These are phyloP conservation scores for Elsinoe necatrix DNA, from an alignment of 2,329 filamentous ascomycete species.

Conservation along the genomic window DNA sequence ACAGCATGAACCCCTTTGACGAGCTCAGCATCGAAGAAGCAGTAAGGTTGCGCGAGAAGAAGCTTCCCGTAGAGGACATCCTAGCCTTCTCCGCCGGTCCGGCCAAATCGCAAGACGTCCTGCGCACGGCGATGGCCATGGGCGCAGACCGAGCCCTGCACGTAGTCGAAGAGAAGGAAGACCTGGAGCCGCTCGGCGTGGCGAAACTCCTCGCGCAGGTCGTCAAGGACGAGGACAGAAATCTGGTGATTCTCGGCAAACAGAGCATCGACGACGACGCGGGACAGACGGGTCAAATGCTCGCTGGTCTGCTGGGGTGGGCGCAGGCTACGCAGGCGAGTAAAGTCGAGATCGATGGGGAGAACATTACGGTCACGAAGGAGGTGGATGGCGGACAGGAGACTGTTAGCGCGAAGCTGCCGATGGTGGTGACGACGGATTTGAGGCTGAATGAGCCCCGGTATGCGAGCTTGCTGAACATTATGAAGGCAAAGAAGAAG, in stretches of 20 bases:
- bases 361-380: slow-evolving; percentile 66
- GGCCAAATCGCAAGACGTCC: slow-evolving; percentile 74
- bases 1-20: slow-evolving; percentile 98
- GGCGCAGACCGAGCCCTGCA: slow-evolving; percentile 88
- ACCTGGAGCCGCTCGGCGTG: slow-evolving; percentile 81
- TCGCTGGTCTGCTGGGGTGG: slow-evolving; percentile 86
- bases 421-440: slow-evolving; percentile 92
- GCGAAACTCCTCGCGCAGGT: slow-evolving; percentile 78
- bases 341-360: slow-evolving; percentile 67
- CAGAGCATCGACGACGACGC: slow-evolving; percentile 97
- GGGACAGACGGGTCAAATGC: slow-evolving; percentile 95
- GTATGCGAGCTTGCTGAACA: slow-evolving; percentile 92
- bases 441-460: slow-evolving; percentile 87
- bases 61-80: slow-evolving; percentile 69
- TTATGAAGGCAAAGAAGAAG: slow-evolving; percentile 99
- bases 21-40: slow-evolving; percentile 96
- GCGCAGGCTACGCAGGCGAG: slow-evolving; percentile 89
- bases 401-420: slow-evolving; percentile 75
- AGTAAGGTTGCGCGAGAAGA: slow-evolving; percentile 84
- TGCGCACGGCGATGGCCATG: slow-evolving; percentile 98
- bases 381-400: slow-evolving; percentile 96
- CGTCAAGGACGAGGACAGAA: slow-evolving; percentile 75
- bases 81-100: slow-evolving; percentile 82
- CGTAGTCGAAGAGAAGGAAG: slow-evolving; percentile 59
- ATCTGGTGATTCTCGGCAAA: slow-evolving; percentile 90